Evolutionary conservation across 768 basidiomycete genomes (phyloP).

Genomic region (Kwoniella heveanensis): DNA sequence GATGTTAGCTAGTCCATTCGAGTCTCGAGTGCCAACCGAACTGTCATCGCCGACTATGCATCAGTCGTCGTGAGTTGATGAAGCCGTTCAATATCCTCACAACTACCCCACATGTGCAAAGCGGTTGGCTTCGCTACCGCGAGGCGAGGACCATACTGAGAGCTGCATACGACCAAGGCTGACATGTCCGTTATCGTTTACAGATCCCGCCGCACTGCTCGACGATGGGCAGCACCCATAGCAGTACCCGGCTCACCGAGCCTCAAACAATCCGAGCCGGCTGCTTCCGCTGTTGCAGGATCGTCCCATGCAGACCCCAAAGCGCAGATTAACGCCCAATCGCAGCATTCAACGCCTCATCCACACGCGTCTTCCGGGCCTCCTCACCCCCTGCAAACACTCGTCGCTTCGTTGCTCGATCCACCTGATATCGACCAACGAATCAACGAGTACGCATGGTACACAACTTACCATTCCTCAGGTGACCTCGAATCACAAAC

Average conservation of each 20-base stretch:
- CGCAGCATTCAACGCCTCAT: constrained; percentile 2
- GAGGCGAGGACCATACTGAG: neutral
- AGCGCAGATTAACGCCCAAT: neutral
- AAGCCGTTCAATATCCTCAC: too few species aligned
- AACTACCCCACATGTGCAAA: too few species aligned
- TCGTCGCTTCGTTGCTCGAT: constrained; percentile 62
- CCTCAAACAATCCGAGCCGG: constrained; percentile 1
- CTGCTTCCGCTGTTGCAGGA: neutral
- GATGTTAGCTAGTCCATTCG: constrained; percentile 44
- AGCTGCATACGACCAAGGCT: neutral
- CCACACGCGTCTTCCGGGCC: neutral
- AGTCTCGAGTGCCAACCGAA: constrained; percentile 38
- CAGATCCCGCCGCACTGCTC: constrained; percentile 26
- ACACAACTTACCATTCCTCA: constrained; percentile 48
- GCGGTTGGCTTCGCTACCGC: too few species aligned
- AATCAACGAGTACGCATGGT: constrained; percentile 45
- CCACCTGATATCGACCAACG: constrained; percentile 40
- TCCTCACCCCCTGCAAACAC: constrained; percentile 62
- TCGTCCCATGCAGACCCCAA: neutral
- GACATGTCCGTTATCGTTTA: neutral
- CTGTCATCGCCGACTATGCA: constrained; percentile 22
- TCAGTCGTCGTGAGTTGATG: constrained; percentile 21
- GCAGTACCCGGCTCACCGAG: constrained; percentile 23
- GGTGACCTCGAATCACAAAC: constrained; percentile 42
- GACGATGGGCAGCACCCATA: constrained; percentile 26